A percentile compares a stretch with the other conserved stretches of the same genome.
phyloP scores from a whole-genome alignment of 1,139 yeast species.

The Nakaseomyces glabratus region DNA sequence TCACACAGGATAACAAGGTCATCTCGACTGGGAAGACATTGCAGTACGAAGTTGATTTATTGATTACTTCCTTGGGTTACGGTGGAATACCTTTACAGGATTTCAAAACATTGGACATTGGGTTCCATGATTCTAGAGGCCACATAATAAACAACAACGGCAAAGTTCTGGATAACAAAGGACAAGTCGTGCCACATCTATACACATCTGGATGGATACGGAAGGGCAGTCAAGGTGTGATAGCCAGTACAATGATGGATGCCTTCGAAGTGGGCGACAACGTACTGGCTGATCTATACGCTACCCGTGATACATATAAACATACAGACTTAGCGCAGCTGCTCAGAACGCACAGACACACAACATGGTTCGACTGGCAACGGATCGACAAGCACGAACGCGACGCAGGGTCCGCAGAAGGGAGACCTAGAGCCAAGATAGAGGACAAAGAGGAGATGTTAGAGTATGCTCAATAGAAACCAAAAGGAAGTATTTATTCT shows the following conservation, averaged over 20 bases:
- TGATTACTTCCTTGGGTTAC: constrained; percentile 79
- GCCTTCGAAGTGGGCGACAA: constrained; percentile 66
- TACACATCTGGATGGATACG: constrained; percentile 92
- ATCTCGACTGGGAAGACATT: constrained; percentile 33
- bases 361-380: constrained; percentile 70
- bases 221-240: constrained; percentile 83
- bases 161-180: constrained; percentile 37
- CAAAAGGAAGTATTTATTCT: too few relatives aligned
- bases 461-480: too few relatives aligned
- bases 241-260: constrained; percentile 84
- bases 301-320: background rate
- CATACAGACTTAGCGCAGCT: background rate
- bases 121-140: constrained; percentile 46
- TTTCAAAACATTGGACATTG: constrained; percentile 41
- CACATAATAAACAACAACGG: constrained; percentile 55
- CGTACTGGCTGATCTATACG: constrained; percentile 44
- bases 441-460: background rate
- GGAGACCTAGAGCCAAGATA: constrained; percentile 41
- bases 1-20: constrained; percentile 35
- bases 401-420: constrained; percentile 37
- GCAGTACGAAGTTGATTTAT: constrained; percentile 49
- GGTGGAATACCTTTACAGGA: constrained; percentile 57
- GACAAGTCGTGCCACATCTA: constrained; percentile 40
- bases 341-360: constrained; percentile 29
- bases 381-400: constrained; percentile 48